These are phyloP conservation scores for Avena eriantha DNA, from an alignment of 176 grass and related monocot species.

Conservation along the genomic window DNA sequence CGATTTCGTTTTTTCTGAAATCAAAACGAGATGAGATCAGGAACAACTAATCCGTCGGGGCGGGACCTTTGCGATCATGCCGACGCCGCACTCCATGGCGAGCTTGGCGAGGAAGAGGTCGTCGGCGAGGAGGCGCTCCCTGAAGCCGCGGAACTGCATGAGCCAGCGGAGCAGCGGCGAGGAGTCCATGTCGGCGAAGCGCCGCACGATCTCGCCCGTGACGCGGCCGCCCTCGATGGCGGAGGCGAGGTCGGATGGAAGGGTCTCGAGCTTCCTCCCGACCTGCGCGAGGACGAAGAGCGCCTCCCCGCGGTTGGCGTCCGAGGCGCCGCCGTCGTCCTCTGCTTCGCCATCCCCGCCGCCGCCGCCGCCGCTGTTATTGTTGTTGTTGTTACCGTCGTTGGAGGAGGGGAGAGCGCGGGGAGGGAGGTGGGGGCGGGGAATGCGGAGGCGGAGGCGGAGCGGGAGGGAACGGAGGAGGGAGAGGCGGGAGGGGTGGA, in stretches of 20 bases:
- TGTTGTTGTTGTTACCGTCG: neutral
- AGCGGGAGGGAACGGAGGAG: conserved; percentile 30
- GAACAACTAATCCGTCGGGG: no score
- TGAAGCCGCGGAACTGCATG: conserved; percentile 73
- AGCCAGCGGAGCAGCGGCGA: conserved; percentile 70
- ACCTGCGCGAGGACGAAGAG: conserved; percentile 66
- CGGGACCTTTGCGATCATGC: conserved; percentile 66
- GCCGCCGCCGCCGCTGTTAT: neutral
- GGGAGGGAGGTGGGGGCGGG: conserved; percentile 22
- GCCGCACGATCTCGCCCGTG: conserved; percentile 63
- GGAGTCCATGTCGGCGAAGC: conserved; percentile 70
- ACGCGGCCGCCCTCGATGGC: conserved; percentile 74
- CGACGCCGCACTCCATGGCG: conserved; percentile 80
- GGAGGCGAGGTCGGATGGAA: conserved; percentile 71
- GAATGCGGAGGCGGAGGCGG: conserved; percentile 40
- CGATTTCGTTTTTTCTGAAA: neutral
- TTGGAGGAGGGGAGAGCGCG: conserved; percentile 34
- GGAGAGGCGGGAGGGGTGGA: conserved; percentile 15
- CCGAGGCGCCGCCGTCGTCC: conserved; percentile 13
- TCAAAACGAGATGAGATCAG: neutral
- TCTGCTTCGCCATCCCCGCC: conserved; percentile 11
- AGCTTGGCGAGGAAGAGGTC: conserved; percentile 94
- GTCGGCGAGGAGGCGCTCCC: conserved; percentile 85
- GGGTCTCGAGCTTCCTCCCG: conserved; percentile 65
- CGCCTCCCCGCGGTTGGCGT: conserved; percentile 39